These are phyloP conservation scores for Teratosphaeriaceae sp. DNA, from an alignment of 2,329 filamentous ascomycete genomes.

Conservation along the genomic window DNA sequence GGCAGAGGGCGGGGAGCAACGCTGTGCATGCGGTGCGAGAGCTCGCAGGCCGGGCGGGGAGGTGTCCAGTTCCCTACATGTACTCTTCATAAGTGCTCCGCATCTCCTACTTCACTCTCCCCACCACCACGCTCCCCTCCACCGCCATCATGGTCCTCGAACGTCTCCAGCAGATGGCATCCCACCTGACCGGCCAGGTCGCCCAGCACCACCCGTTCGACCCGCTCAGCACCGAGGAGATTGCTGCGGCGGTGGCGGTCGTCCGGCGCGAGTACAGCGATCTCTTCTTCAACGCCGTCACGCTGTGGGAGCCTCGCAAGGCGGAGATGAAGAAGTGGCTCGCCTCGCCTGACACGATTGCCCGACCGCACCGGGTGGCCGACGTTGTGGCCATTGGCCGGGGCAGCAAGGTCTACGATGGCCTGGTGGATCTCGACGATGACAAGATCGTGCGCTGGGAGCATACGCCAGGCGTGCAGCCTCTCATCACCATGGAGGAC, in stretches of 20 bases:
- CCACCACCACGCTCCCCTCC: not conserved
- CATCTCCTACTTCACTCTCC: not conserved
- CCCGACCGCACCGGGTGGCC: slow-evolving; percentile 64
- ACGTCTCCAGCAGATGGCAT: slow-evolving; percentile 41
- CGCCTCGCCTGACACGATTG: slow-evolving; percentile 52
- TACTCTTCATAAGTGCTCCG: too few relatives aligned
- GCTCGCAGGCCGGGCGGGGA: too few relatives aligned
- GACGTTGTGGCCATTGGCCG: slow-evolving; percentile 78
- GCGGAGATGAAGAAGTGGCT: slow-evolving; percentile 77
- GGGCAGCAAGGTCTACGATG: slow-evolving; percentile 76
- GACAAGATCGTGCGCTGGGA: slow-evolving; percentile 68
- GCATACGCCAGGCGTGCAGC: slow-evolving; percentile 68
- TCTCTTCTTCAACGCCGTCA: slow-evolving; percentile 80
- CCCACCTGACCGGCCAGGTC: slow-evolving; percentile 52
- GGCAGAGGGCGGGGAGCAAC: too few relatives aligned
- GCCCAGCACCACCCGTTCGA: slow-evolving; percentile 65
- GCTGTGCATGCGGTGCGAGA: too few relatives aligned
- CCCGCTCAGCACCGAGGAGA: slow-evolving; percentile 66
- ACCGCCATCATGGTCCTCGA: slow-evolving; percentile 23
- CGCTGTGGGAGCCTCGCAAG: slow-evolving; percentile 79
- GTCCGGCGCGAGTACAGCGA: slow-evolving; percentile 63
- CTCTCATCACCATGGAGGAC: slow-evolving; percentile 89
- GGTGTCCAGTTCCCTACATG: too few relatives aligned
- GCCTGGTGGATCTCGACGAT: slow-evolving; percentile 64
- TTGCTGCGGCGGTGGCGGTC: slow-evolving; percentile 61